Base-by-base conservation (phyloP, 192 early-diverging fungal genomes). In the Coemansia brasiliensis region DNA sequence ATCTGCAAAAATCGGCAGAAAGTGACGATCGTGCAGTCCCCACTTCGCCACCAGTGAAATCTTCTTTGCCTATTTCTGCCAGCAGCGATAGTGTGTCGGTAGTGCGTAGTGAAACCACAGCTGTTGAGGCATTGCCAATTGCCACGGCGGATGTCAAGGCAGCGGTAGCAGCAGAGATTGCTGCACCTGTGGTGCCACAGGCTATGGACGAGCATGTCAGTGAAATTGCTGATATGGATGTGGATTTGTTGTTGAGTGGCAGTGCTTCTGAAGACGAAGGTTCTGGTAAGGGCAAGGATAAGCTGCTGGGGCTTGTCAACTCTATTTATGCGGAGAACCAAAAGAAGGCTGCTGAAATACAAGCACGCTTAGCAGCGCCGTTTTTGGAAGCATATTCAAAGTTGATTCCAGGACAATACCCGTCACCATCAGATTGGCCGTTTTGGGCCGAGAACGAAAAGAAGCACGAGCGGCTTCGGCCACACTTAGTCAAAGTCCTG, bases 311-410 rank as follows among this genome's bases (percentile, higher is more conserved):
- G 20, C 49, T 69, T 50, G 32, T 76, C 3, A 39, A 53, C 39
- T 25, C 45, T 5, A 65, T 78, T 9, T 78, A 72, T 42, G 52
- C 56, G 8, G 65, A 78, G 18, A 78, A 78, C 58, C 74, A 78
- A 42, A 53, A 37, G 5, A 55, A 46, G 13, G 74, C 74, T 3
- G 69, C 63, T 9, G 49, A 48, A 5, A 42, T 58, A 39, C 64
- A 78, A 18, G 60, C 61, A 4, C 37, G 45, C 18, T 13, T 67
- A 45, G 68, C 69, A 7, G 40, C 41, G 21, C 64, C 69, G 10
- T 78, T 78, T 18, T 52, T 78, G 8, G 18, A 26, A 12, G 63
- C 60, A 2, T 78, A 40, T 29, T 69, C 74, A 15, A 57, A 39
- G 16, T 67, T 78, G 50, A 59, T 78, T 8, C 74, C 74, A 10